Evolutionary conservation across 345 rosid genomes (phyloP).

Genomic region (Kandelia obovata): DNA sequence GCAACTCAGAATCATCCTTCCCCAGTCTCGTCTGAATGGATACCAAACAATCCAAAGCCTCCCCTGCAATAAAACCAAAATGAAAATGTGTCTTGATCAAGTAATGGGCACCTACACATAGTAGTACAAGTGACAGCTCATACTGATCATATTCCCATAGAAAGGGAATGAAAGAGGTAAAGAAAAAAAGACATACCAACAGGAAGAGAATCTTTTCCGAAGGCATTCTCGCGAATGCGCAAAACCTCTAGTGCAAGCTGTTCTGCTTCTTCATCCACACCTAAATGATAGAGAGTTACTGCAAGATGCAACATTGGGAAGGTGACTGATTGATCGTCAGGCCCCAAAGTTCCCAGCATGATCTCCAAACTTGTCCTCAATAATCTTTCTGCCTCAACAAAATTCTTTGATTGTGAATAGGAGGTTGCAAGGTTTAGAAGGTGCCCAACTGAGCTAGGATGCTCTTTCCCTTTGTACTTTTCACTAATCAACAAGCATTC

Average conservation of each 20-base stretch:
- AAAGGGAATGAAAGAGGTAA: not conserved
- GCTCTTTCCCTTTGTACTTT: conserved; percentile 57
- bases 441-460: conserved; percentile 67
- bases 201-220: conserved; percentile 73
- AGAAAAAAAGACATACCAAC: conserved; percentile 48
- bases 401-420: conserved; percentile 57
- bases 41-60: conserved; percentile 77
- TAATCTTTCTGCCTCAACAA: conserved; percentile 71
- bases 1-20: conserved; percentile 39
- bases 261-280: conserved; percentile 76
- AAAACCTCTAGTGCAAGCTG: conserved; percentile 51
- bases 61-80: conserved; percentile 43
- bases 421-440: conserved; percentile 79
- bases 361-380: conserved; percentile 66
- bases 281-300: conserved; percentile 62
- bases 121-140: too few relatives aligned
- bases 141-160: too few relatives aligned
- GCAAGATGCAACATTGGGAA: conserved; percentile 80
- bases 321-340: conserved; percentile 67
- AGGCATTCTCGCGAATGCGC: conserved; percentile 64
- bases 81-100: not conserved
- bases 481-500: conserved; percentile 73
- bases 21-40: conserved; percentile 59
- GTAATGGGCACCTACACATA: too few relatives aligned
- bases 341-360: conserved; percentile 41